Base-by-base conservation (phyloP, 1,139 yeast species). In the Candida sojae region DNA sequence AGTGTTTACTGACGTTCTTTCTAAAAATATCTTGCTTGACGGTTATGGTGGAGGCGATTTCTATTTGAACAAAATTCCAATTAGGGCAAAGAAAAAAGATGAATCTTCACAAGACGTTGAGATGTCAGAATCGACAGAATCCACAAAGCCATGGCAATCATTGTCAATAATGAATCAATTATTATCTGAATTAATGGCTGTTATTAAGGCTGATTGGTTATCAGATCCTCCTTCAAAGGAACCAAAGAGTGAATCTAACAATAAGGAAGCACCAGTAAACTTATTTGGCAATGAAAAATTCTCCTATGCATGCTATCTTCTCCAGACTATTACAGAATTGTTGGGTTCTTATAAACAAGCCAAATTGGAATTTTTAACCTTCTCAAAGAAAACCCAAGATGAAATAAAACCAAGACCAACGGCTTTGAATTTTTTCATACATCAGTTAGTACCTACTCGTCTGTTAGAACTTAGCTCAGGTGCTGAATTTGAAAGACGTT, bases 311-410 rank as follows among this genome's bases (percentile, higher is more conserved):
- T 78, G 87, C 43, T 88, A 85, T 60, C 67, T 92, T 39, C 67
- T 92, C 38, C 89, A 85, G 57, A 68, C 82, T 0, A 66, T 91
- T 35, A 77, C 86, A 1, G 98, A 92, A 57, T 69, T 91, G 12
- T 66, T 91, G 17, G 82, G 86, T 2, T 87, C 96, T 1, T 92
- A 91, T 64, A 86, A 86, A 55, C 84, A 83, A 52, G 83, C 93
- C 50, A 92, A 92, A 62, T 75, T 88, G 46, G 97, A 90, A 58
- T 88, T 92, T 59, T 70, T 92, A 48, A 84, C 92, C 0, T 91
- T 80, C 57, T 83, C 93, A 2, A 86, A 84, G 60, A 66, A 71
- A 3, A 45, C 43, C 44, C 59, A 57, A 23, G 62, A 70, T 17
- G 64, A 67, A 10, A 67, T 52, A 57, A 76, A 53, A 69, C 93